Percentiles rank a stretch among this genome's conserved stretches.
Evolutionary conservation across 2,329 filamentous ascomycete genomes (phyloP).

Genomic region (Stagonosporopsis vannaccii): DNA sequence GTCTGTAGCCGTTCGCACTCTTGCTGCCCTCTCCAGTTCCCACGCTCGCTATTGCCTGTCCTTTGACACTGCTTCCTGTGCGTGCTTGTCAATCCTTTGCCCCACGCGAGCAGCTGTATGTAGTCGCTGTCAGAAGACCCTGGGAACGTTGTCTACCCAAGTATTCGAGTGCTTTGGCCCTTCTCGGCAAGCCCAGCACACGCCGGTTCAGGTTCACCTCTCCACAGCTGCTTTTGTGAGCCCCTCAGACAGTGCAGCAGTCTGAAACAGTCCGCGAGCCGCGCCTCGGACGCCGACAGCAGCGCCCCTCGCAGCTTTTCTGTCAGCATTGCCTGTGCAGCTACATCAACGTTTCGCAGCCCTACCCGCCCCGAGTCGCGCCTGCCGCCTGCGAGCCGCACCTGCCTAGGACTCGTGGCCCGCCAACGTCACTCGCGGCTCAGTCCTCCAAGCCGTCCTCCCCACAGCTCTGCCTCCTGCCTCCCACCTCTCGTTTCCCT

Average conservation of each 20-base stretch:
- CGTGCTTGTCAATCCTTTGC: slow-evolving; percentile 14
- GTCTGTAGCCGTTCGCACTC: slow-evolving; percentile 11
- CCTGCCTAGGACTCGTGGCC: slow-evolving; percentile 35
- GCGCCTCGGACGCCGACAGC: slow-evolving; percentile 21
- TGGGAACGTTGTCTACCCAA: slow-evolving; percentile 22
- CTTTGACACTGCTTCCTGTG: slow-evolving; percentile 1
- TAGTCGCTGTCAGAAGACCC: slow-evolving; percentile 16
- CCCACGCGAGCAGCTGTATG: slow-evolving; percentile 14
- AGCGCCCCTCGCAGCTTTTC: slow-evolving; percentile 1
- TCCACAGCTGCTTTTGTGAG: slow-evolving; percentile 28
- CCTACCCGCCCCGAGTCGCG: slow-evolving; percentile 21
- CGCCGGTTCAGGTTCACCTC: slow-evolving; percentile 33
- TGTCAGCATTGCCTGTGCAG: slow-evolving; percentile 3
- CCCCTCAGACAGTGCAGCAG: slow-evolving; percentile 32
- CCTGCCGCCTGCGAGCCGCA: slow-evolving; percentile 33
- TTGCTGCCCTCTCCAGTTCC: slow-evolving; percentile 1
- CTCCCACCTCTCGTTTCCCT: background rate
- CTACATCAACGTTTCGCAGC: slow-evolving; percentile 9
- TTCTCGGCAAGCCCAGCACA: slow-evolving; percentile 43
- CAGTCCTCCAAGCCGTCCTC: slow-evolving; percentile 20
- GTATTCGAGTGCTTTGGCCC: slow-evolving; percentile 24
- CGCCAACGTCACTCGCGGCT: slow-evolving; percentile 40
- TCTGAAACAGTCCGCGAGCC: slow-evolving; percentile 35
- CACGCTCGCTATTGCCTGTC: slow-evolving; percentile 16
- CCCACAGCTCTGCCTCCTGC: slow-evolving; percentile 3